Base-by-base conservation (phyloP, 2,329 filamentous ascomycete genomes). In the Penicillium sclerotiorum region DNA sequence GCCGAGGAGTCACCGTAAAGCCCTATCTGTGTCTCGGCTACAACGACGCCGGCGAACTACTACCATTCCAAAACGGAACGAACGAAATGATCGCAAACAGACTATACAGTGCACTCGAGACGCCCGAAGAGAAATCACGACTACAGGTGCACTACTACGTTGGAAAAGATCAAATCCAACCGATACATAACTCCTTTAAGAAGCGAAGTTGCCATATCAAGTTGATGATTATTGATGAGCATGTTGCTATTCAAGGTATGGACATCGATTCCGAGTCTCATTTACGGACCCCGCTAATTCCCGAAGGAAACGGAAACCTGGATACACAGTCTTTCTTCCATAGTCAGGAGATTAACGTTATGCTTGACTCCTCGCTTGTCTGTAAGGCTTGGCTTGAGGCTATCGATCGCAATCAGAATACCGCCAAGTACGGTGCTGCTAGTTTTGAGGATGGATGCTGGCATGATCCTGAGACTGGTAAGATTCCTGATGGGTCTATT, bases 261-360 rank as follows among this genome's bases (percentile, higher is more conserved):
- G 44, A 27, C 6, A 27, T 27, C 11, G 25, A 6, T 27, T 6
- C 6, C 11, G 25, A 27, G 11, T 27, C 12, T 1, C n/a, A 30
- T 28, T 12, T 23, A 6, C 12, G n/a, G 4, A 2, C 1, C 18
- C 6, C 28, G 21, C 7, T 13, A 13, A 1, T 23, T 17, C n/a
- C 18, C 8, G 2, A 22, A 71, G 69, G 88, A 3, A 89, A 83
- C 56, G 88, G 88, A 0, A 93, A 92, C 62, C 86, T 91, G 65
- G 89, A 93, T 59, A 91, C 88, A 1, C 89, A 93, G 68, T 84
- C 80, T 17, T 92, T 87, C 84, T 91, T 80, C 57, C 88, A 93
- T 63, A 85, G 80, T 47, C 87, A 91, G 66, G 89, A 93, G 67
- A 80, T 88, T 47, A 92, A 93, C 57, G 69, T 92, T 20, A 83